A percentile compares a stretch with the other conserved stretches of the same genome.
These are phyloP conservation scores for Pseudocercospora vitis DNA, from an alignment of 2,329 filamentous ascomycete species.

Conservation along the genomic window DNA sequence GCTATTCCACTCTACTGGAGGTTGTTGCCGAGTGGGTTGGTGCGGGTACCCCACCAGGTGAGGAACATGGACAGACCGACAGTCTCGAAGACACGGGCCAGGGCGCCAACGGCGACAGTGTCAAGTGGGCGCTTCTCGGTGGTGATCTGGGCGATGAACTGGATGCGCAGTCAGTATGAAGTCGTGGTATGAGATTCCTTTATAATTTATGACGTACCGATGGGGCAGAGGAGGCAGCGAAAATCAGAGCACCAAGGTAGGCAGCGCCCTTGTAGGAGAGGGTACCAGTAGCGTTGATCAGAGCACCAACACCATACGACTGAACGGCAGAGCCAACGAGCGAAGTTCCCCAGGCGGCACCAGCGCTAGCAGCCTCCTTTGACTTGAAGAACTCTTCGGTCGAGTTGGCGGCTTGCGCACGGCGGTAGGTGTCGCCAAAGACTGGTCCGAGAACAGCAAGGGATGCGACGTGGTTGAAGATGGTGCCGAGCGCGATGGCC, in stretches of 20 bases:
- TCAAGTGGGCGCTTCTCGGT: slow-evolving; percentile 90
- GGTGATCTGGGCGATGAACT: slow-evolving; percentile 85
- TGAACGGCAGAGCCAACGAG: slow-evolving; percentile 78
- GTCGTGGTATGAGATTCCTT: background rate
- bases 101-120: slow-evolving; percentile 79
- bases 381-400: slow-evolving; percentile 96
- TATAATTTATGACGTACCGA: slow-evolving; percentile 59
- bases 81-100: slow-evolving; percentile 88
- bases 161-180: slow-evolving; percentile 32
- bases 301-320: slow-evolving; percentile 47
- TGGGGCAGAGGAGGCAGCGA: slow-evolving; percentile 85
- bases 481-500: slow-evolving; percentile 90
- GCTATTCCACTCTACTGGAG: slow-evolving; percentile 56
- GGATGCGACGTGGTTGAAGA: slow-evolving; percentile 92
- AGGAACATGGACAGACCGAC: slow-evolving; percentile 88
- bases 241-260: slow-evolving; percentile 87
- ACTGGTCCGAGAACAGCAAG: slow-evolving; percentile 83
- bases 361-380: slow-evolving; percentile 85
- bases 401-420: slow-evolving; percentile 84
- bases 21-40: slow-evolving; percentile 84
- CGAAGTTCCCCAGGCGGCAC: slow-evolving; percentile 85
- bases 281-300: slow-evolving; percentile 86
- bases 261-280: slow-evolving; percentile 96
- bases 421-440: slow-evolving; percentile 93
- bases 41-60: slow-evolving; percentile 96